Conservation (phyloP, 352 stramenopile species). For the Phytophthora sp. region DNA sequence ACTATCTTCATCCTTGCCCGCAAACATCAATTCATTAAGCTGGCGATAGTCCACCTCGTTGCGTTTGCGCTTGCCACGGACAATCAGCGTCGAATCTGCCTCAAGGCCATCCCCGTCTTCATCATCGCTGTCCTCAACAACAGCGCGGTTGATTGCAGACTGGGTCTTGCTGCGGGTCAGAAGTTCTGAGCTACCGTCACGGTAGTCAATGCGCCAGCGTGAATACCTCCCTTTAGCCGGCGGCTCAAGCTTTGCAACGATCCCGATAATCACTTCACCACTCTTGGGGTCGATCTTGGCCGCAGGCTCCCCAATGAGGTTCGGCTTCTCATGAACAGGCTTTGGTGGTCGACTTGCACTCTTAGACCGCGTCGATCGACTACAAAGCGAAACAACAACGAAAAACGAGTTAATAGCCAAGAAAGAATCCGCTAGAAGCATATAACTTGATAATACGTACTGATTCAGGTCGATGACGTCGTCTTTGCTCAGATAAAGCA, state of each 20-base stretch:
- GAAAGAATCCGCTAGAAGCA: slow-evolving; percentile 1
- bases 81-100: slow-evolving; percentile 49
- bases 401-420: slow-evolving; percentile 13
- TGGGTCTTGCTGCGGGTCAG: slow-evolving; percentile 40
- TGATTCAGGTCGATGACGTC: slow-evolving; percentile 59
- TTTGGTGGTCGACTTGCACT: slow-evolving; percentile 18
- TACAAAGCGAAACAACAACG: slow-evolving; percentile 2
- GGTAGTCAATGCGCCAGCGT: slow-evolving; percentile 68
- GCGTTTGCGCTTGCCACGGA: slow-evolving; percentile 81
- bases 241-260: slow-evolving; percentile 51
- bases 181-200: slow-evolving; percentile 53
- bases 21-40: slow-evolving; percentile 84
- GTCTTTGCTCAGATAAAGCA: slow-evolving; percentile 54
- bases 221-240: slow-evolving; percentile 36
- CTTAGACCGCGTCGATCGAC: slow-evolving; percentile 40
- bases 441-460: slow-evolving; percentile 34
- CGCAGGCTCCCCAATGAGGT: slow-evolving; percentile 47
- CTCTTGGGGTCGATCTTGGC: slow-evolving; percentile 45
- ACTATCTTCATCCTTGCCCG: slow-evolving; percentile 60
- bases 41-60: slow-evolving; percentile 81
- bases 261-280: slow-evolving; percentile 49
- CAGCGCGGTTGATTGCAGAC: slow-evolving; percentile 43
- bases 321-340: slow-evolving; percentile 20
- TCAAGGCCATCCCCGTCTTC: slow-evolving; percentile 29
- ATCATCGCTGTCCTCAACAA: slow-evolving; percentile 16